Evolutionary conservation across 164 flowering plant species (phyloP), one percentile per base, ranked within the genome.

Genomic region (Liquidambar formosana): DNA sequence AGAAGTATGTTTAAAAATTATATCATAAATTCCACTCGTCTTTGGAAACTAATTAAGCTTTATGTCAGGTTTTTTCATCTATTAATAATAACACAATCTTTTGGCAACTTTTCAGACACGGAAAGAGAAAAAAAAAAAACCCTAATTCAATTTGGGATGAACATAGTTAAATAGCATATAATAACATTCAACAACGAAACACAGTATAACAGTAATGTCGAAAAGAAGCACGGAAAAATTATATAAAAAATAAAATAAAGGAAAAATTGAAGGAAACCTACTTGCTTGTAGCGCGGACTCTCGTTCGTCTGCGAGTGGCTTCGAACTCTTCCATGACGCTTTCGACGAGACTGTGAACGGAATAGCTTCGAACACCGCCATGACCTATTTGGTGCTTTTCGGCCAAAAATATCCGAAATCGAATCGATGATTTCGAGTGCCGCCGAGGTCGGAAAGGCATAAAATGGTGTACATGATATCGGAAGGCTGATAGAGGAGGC

Each of bases 331-430:
- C 77, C 68, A 81, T 60, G 52, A 86, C 80, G 52, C 70, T 66
- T 10, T 88, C 91, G 46, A 84, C 72, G 19, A 89, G 76, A 49
- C 89, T 82, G 51, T 76, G 81, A 63, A 75, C 53, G 8, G 82
- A 82, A 62, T 61, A 73, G 64, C 68, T 62, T 6, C 73, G 73
- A 57, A 44, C 51, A 33, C 65, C 27, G 33, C 63, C 73, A 67
- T 59, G 64, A 26, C 65, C 26, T 18, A 62, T 14, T 10, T 73
- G 22, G 27, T 57, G 59, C 27, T 21, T 46, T 10, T 67, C 67
- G 46, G 75, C 51, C 44, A 64, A 68, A 14, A 65, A 62, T 19
- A 61, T 10, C 25, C 68, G 66, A 47, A 71, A 56, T n/a, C 60
- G 70, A 69, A 73, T 57, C 61, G 71, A 71, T 46, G 68, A 65